These are phyloP conservation scores for Yamadazyma siamensis DNA, from an alignment of 1,139 yeast genomes.

Conservation along the genomic window DNA sequence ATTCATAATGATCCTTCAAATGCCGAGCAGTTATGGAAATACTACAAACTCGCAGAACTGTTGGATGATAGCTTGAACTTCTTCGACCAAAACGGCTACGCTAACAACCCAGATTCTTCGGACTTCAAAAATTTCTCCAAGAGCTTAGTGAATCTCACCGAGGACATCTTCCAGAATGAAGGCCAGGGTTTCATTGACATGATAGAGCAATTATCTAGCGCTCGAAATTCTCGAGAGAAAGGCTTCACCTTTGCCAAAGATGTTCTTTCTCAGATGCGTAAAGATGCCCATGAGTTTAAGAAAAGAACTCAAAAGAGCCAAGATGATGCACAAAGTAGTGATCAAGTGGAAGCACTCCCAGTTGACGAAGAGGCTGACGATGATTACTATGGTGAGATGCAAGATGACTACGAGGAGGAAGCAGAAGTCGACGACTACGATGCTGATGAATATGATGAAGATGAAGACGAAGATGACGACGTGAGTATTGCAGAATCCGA, in stretches of 20 bases:
- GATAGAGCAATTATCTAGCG: constrained; percentile 70
- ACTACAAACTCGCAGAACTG: constrained; percentile 3
- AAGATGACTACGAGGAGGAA: constrained; percentile 2
- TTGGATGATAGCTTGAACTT: constrained; percentile 5
- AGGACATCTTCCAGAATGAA: constrained; percentile 70
- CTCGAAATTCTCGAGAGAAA: constrained; percentile 51
- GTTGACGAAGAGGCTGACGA: constrained; percentile 9
- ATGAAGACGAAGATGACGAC: constrained; percentile 27
- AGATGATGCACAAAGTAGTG: constrained; percentile 3
- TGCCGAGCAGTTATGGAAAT: constrained; percentile 3
- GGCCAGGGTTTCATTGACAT: constrained; percentile 72
- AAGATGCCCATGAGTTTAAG: constrained; percentile 10
- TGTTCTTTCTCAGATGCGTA: constrained; percentile 6
- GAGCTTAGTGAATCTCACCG: constrained; percentile 64
- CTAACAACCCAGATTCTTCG: background rate
- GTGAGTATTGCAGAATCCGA: constrained; percentile 40
- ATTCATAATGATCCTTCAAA: constrained; percentile 6
- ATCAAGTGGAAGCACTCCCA: constrained; percentile 21
- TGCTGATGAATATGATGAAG: constrained; percentile 26
- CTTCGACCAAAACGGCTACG: constrained; percentile 6
- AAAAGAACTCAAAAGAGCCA: constrained; percentile 5
- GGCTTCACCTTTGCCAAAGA: constrained; percentile 11
- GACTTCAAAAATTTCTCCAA: constrained; percentile 21
- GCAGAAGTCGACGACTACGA: constrained; percentile 11
- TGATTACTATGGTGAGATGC: constrained; percentile 7